A percentile compares a stretch with the other conserved stretches of the same genome.
phyloP scores from a whole-genome alignment of 352 stramenopile genomes.

The Pythium aquatile region DNA sequence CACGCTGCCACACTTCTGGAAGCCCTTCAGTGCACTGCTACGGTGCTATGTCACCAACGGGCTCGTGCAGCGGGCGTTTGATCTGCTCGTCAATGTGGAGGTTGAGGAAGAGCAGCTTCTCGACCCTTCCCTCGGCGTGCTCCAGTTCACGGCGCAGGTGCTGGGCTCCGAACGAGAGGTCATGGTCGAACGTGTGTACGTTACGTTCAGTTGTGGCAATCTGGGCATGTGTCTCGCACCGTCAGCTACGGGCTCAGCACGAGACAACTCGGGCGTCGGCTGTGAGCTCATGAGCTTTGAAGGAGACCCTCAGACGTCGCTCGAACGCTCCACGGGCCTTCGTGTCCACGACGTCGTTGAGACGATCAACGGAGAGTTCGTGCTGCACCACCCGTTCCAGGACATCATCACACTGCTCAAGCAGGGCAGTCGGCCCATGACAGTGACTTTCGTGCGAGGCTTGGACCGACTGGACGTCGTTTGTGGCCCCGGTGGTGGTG shows the following conservation, averaged over 20 bases:
- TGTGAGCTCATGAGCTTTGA: conserved; percentile 33
- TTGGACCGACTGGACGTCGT: conserved; percentile 29
- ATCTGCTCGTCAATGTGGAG: conserved; percentile 42
- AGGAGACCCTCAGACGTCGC: conserved; percentile 7
- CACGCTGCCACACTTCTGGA: conserved; percentile 34
- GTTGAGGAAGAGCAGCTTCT: conserved; percentile 43
- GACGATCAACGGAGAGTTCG: conserved; percentile 44
- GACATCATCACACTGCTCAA: conserved; percentile 36
- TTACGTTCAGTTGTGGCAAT: conserved; percentile 47
- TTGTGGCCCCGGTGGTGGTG: neutral
- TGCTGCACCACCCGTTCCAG: conserved; percentile 35
- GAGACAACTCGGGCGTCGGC: conserved; percentile 5
- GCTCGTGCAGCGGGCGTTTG: conserved; percentile 45
- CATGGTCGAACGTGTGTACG: conserved; percentile 44
- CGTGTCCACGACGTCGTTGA: conserved; percentile 39
- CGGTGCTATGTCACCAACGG: conserved; percentile 41
- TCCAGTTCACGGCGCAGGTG: conserved; percentile 39
- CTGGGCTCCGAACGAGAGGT: conserved; percentile 31
- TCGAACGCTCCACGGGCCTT: conserved; percentile 4
- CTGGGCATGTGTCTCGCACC: conserved; percentile 39
- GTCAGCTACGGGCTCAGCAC: conserved; percentile 2
- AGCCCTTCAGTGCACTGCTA: conserved; percentile 40
- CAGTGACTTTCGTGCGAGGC: conserved; percentile 44
- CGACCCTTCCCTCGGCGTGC: conserved; percentile 29
- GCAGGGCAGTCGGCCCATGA: conserved; percentile 44